Percentiles rank a stretch among this genome's conserved stretches.
Conservation (phyloP, 2,329 filamentous ascomycete genomes). For the Thelonectria olida region DNA sequence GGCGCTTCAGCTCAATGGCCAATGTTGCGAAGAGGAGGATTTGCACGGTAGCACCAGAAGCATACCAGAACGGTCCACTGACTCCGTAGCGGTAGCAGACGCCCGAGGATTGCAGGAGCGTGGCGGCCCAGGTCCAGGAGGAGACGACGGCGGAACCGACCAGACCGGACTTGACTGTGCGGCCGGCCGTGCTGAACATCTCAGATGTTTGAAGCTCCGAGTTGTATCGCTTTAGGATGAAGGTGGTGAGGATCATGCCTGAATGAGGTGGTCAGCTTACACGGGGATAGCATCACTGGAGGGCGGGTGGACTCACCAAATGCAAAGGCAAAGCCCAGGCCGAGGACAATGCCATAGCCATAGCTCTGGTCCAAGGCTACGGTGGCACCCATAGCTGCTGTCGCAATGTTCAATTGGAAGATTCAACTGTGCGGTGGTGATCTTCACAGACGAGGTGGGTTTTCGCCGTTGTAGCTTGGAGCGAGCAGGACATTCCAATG, state of each 20-base stretch:
- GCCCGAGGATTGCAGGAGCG: constrained; percentile 79
- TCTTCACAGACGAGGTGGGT: background rate
- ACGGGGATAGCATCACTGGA: background rate
- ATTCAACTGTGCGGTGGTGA: background rate
- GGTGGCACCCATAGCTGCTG: constrained; percentile 12
- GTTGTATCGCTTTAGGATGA: constrained; percentile 52
- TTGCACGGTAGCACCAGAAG: constrained; percentile 77
- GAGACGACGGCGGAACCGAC: constrained; percentile 91
- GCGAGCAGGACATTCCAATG: background rate
- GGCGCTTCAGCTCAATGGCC: constrained; percentile 87
- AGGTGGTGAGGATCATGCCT: constrained; percentile 17
- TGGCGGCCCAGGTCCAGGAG: constrained; percentile 93
- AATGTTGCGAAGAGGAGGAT: constrained; percentile 91
- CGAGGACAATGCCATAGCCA: constrained; percentile 82
- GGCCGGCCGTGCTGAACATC: constrained; percentile 89
- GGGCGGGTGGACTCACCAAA: constrained; percentile 66
- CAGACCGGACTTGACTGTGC: constrained; percentile 88
- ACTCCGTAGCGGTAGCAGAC: constrained; percentile 85
- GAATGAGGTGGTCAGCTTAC: background rate
- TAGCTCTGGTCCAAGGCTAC: constrained; percentile 65
- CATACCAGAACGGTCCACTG: constrained; percentile 69
- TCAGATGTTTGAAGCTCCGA: constrained; percentile 86
- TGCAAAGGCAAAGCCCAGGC: constrained; percentile 78
- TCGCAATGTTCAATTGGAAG: background rate
- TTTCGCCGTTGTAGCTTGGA: background rate